Percentiles rank a stretch among this genome's conserved stretches.
phyloP scores from a whole-genome alignment of 1,284 basidiomycete genomes.

The Sanguinoderma infundibulare region DNA sequence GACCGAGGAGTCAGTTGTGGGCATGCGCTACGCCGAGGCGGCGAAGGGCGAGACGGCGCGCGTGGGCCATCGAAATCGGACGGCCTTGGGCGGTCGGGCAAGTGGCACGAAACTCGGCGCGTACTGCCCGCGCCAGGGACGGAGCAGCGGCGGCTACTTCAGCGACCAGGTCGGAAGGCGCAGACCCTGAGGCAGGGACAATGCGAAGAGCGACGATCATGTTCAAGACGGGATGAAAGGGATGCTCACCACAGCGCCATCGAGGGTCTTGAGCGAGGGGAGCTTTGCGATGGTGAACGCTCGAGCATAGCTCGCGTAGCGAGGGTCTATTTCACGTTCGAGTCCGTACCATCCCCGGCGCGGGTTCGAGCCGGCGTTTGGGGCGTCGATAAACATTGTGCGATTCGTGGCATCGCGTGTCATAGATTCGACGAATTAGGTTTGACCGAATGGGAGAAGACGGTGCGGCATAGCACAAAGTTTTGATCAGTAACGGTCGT shows the following conservation, averaged over 20 bases:
- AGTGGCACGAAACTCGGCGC: no score
- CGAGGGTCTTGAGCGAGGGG: slow-evolving; percentile 63
- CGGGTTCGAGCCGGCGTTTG: neutral
- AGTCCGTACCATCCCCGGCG: neutral
- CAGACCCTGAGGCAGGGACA: neutral
- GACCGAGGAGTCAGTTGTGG: neutral
- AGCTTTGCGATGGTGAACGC: slow-evolving; percentile 78
- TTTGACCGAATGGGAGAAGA: slow-evolving; percentile 11
- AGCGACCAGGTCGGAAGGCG: neutral
- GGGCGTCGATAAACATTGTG: neutral
- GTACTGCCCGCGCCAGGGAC: neutral
- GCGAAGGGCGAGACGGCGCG: neutral
- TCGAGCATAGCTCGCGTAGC: slow-evolving; percentile 53
- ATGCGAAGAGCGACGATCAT: neutral
- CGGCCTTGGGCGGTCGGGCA: no score
- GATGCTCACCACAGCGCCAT: slow-evolving; percentile 66
- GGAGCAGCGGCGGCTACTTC: neutral
- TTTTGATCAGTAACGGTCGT: neutral
- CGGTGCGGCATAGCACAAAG: neutral
- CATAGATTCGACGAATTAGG: neutral
- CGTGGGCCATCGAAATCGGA: no score
- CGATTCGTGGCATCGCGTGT: neutral
- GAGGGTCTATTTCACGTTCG: slow-evolving; percentile 39
- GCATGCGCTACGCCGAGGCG: neutral
- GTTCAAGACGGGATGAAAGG: slow-evolving; percentile 1